A percentile compares a stretch with the other conserved stretches of the same genome.
These are phyloP conservation scores for Phaseolus coccineus DNA, from an alignment of 331 rosid species.

Conservation along the genomic window DNA sequence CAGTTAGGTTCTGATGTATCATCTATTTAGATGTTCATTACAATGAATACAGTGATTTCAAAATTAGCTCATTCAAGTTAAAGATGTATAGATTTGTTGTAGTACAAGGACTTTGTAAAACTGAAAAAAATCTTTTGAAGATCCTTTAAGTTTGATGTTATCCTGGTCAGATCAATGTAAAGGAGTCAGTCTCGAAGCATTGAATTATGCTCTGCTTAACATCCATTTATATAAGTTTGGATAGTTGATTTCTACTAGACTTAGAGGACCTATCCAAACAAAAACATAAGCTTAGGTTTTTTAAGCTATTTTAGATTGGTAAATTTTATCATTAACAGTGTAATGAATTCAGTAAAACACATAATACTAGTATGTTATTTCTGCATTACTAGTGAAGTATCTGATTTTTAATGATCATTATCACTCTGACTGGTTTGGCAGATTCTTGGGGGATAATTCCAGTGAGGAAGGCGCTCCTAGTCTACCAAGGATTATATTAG, in stretches of 20 bases:
- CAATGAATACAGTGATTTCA: constrained; percentile 8
- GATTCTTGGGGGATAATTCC: constrained; percentile 53
- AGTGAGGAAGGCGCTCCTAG: constrained; percentile 57
- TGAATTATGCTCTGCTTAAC: constrained; percentile 27
- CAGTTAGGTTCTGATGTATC: constrained; percentile 1
- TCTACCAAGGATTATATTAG: constrained; percentile 62
- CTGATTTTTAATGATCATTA: constrained; percentile 1
- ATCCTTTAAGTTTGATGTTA: constrained; percentile 5
- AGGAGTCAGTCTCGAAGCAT: constrained; percentile 15
- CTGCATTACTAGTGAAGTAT: constrained; percentile 8
- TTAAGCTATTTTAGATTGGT: neutral
- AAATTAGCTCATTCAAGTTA: constrained; percentile 10
- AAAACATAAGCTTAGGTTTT: neutral
- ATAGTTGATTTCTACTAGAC: constrained; percentile 22
- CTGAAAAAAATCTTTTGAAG: neutral
- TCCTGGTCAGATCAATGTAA: constrained; percentile 29
- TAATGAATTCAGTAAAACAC: constrained; percentile 20
- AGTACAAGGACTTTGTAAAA: constrained; percentile 8
- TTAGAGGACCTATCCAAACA: constrained; percentile 35
- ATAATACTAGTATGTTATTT: constrained; percentile 3
- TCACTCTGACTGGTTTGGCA: constrained; percentile 43
- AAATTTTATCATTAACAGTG: constrained; percentile 19
- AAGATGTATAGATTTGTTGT: constrained; percentile 9
- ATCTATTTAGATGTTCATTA: constrained; percentile 1
- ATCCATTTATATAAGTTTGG: constrained; percentile 16